Evolutionary conservation across 2,329 filamentous ascomycete genomes (phyloP).

Genomic region (Pyrenochaeta sp.): DNA sequence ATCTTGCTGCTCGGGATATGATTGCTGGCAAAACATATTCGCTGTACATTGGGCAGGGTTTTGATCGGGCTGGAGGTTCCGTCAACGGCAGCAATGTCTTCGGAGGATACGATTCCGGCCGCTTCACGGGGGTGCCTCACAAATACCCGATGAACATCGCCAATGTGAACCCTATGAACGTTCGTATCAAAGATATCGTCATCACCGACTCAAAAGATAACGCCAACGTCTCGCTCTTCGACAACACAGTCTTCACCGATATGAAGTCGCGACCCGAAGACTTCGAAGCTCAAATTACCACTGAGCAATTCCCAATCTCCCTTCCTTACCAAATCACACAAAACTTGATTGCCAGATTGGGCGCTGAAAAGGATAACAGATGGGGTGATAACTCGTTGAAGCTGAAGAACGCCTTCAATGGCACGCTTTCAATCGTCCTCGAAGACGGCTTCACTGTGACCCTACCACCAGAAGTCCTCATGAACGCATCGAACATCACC

Average conservation of each 20-base stretch:
- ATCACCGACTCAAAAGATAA: conserved; percentile 42
- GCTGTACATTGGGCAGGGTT: conserved; percentile 54
- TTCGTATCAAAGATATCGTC: conserved; percentile 52
- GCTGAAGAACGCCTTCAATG: conserved; percentile 49
- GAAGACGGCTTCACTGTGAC: conserved; percentile 52
- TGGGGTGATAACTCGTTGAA: conserved; percentile 51
- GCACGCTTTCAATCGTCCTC: conserved; percentile 52
- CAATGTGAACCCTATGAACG: conserved; percentile 47
- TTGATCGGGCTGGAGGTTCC: conserved; percentile 51
- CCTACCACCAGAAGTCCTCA: conserved; percentile 48
- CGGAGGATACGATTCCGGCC: conserved; percentile 56
- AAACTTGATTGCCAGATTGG: conserved; percentile 50
- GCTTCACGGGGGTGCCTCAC: conserved; percentile 49
- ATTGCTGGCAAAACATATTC: conserved; percentile 54
- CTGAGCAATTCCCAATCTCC: conserved; percentile 53
- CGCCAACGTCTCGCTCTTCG: conserved; percentile 48
- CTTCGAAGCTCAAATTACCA: conserved; percentile 55
- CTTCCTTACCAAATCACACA: conserved; percentile 52
- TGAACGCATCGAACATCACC: conserved; percentile 50
- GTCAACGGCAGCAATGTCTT: conserved; percentile 55
- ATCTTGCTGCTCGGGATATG: conserved; percentile 43
- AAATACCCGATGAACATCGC: conserved; percentile 43
- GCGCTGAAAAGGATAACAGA: conserved; percentile 47
- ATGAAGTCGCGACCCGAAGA: conserved; percentile 38
- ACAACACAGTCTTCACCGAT: conserved; percentile 38